Percentiles rank a stretch among this genome's conserved stretches.
phyloP scores from a whole-genome alignment of 2,329 filamentous ascomycete species.

The Beauveria sp. region DNA sequence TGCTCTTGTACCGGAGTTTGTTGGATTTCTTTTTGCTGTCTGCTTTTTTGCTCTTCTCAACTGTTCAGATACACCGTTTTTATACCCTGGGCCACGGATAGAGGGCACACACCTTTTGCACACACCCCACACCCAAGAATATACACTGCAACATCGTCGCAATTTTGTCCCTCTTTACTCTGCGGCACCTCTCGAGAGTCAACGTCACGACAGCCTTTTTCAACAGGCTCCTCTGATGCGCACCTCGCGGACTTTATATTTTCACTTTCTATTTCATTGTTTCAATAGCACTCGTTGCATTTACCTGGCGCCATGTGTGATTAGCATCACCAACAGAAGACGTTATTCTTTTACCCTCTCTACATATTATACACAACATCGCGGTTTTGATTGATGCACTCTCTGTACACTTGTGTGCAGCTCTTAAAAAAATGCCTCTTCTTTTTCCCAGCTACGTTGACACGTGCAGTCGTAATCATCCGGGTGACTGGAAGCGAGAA shows the following conservation, averaged over 20 bases:
- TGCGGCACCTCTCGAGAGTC: neutral
- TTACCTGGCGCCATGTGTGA: neutral
- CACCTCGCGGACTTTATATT: neutral
- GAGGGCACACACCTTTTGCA: neutral
- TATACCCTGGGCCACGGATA: slow-evolving; percentile 11
- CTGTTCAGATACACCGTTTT: slow-evolving; percentile 6
- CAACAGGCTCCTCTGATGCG: neutral
- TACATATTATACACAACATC: slow-evolving; percentile 2
- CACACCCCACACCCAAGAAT: neutral
- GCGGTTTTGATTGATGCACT: neutral
- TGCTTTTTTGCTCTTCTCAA: neutral
- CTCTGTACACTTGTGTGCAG: neutral
- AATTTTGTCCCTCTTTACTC: neutral
- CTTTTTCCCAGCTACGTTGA: no score
- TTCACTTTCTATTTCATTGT: neutral
- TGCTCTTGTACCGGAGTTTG: neutral
- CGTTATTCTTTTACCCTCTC: neutral
- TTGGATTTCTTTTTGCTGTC: neutral
- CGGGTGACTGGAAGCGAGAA: no score
- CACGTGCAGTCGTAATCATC: no score
- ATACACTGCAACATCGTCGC: neutral
- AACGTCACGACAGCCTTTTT: no score
- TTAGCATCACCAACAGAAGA: neutral
- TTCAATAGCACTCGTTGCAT: neutral
- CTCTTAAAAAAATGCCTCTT: neutral